Conservation (phyloP, 176 grass and related monocot species). For the Chrysopogon serrulatus region DNA sequence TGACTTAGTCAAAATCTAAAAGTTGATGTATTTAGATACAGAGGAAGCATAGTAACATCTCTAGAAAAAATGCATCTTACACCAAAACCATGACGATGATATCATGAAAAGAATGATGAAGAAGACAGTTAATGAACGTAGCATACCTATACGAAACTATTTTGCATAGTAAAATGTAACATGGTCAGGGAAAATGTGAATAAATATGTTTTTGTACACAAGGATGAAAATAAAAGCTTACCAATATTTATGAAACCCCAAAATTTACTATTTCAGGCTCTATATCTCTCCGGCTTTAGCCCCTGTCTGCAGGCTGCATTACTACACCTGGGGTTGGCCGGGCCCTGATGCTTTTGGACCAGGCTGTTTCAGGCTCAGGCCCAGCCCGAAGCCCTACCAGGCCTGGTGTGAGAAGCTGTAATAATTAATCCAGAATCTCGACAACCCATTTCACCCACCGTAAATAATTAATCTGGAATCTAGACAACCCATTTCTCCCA, state of each 20-base stretch:
- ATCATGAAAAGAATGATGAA: neutral
- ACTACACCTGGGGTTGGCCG: too few relatives aligned
- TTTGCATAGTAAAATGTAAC: too few relatives aligned
- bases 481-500: neutral
- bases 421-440: neutral
- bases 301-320: too few relatives aligned
- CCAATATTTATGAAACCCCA: neutral
- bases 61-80: too few relatives aligned
- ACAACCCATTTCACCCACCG: neutral
- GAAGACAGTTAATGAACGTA: neutral
- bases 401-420: neutral
- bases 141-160: too few relatives aligned
- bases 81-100: neutral
- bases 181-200: neutral
- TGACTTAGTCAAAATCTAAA: too few relatives aligned
- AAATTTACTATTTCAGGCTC: neutral
- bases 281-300: neutral
- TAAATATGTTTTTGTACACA: neutral
- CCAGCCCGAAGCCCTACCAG: neutral
- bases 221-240: neutral
- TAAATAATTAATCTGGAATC: neutral
- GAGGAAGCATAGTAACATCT: too few relatives aligned
- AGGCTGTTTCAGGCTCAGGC: neutral
- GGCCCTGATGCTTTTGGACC: neutral
- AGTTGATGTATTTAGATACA: too few relatives aligned